Conservation (phyloP, 1,284 basidiomycete species). For the Malassezia furfur region DNA sequence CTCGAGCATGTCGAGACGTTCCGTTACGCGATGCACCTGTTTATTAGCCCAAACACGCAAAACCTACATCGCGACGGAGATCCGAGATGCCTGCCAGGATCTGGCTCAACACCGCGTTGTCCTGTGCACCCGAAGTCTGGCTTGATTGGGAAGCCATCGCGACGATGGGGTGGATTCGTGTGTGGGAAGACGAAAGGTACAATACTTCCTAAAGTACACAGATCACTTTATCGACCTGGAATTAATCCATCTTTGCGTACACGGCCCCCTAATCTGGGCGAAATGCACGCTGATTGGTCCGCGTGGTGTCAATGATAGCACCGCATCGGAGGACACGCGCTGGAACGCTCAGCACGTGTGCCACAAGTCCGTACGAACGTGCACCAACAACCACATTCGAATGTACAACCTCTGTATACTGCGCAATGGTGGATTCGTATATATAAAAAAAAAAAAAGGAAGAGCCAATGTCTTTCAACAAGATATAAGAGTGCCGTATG, state of each 20-base stretch:
- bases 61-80: slow-evolving; percentile 39
- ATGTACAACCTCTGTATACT: too few relatives aligned
- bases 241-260: not conserved
- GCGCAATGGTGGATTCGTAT: too few relatives aligned
- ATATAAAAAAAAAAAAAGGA: too few relatives aligned
- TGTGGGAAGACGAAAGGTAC: not conserved
- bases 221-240: not conserved
- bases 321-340: too few relatives aligned
- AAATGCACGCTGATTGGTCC: not conserved
- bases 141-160: not conserved
- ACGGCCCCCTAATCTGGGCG: not conserved
- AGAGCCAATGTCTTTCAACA: too few relatives aligned
- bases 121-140: not conserved
- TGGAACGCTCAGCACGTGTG: too few relatives aligned
- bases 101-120: slow-evolving; percentile 25
- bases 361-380: too few relatives aligned
- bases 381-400: too few relatives aligned
- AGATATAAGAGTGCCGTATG: too few relatives aligned
- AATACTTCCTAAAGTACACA: not conserved
- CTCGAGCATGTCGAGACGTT: slow-evolving; percentile 17
- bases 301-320: too few relatives aligned
- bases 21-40: slow-evolving; percentile 6
- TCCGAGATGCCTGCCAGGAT: slow-evolving; percentile 34
- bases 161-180: not conserved
- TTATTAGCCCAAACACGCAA: not conserved